phyloP scores from a whole-genome alignment of 495 filamentous ascomycete species.

The Viridothelium virens region DNA sequence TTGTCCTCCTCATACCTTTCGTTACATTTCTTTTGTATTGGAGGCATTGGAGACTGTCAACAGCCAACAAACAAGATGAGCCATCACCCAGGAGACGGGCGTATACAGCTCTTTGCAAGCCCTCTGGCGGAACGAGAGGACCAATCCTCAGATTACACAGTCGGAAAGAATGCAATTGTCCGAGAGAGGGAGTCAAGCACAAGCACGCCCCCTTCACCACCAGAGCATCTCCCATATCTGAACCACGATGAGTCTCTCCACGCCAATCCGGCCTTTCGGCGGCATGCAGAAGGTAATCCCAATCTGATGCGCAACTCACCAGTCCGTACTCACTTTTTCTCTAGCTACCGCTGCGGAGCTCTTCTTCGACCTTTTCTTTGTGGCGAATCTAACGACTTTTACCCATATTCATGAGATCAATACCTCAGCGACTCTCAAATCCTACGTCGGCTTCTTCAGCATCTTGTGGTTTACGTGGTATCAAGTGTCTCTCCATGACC shows the following conservation, averaged over 20 bases:
- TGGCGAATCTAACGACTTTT: conserved; percentile 32
- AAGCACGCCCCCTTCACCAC: neutral
- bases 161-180: neutral
- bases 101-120: conserved; percentile 12
- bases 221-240: neutral
- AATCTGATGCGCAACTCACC: neutral
- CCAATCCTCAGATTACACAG: neutral
- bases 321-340: neutral
- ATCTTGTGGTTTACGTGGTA: conserved; percentile 70
- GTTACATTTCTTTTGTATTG: conserved; percentile 3
- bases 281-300: conserved; percentile 24
- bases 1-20: conserved; percentile 9
- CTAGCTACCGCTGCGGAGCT: conserved; percentile 29
- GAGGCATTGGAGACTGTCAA: neutral
- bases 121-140: neutral
- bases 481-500: conserved; percentile 59
- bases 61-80: neutral
- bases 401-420: conserved; percentile 33
- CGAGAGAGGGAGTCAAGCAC: neutral
- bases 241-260: conserved; percentile 23
- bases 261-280: conserved; percentile 24
- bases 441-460: conserved; percentile 57
- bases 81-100: conserved; percentile 14
- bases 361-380: conserved; percentile 34
- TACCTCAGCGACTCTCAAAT: conserved; percentile 34